A percentile compares a stretch with the other conserved stretches of the same genome.
These are phyloP conservation scores for Trametes versicolor DNA, from an alignment of 1,284 basidiomycete genomes.

Conservation along the genomic window DNA sequence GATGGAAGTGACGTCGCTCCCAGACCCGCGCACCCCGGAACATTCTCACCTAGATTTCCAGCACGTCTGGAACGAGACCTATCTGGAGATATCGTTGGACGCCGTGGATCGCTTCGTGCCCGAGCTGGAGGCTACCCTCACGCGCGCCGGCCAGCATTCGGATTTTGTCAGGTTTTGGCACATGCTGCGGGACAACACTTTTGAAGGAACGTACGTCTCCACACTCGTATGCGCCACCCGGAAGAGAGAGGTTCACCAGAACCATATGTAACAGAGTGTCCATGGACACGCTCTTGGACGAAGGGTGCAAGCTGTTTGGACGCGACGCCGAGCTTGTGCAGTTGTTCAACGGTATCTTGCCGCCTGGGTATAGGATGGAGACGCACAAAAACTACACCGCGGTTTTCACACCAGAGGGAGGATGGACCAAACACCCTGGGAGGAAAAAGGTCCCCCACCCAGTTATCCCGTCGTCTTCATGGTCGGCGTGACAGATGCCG, in stretches of 20 bases:
- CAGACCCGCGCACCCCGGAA: slow-evolving; percentile 25
- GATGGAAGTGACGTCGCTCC: slow-evolving; percentile 19
- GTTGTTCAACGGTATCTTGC: slow-evolving; percentile 21
- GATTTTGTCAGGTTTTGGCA: slow-evolving; percentile 8
- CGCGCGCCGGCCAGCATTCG: not conserved
- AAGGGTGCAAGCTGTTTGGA: slow-evolving; percentile 23
- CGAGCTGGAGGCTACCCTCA: slow-evolving; percentile 6
- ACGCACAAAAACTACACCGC: slow-evolving; percentile 21
- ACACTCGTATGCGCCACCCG: too few relatives aligned
- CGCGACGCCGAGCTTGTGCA: slow-evolving; percentile 19
- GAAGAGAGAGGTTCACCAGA: too few relatives aligned
- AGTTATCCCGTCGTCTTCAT: slow-evolving; percentile 8
- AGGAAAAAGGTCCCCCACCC: slow-evolving; percentile 8
- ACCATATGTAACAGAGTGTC: not conserved
- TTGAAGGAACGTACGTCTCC: slow-evolving; percentile 4
- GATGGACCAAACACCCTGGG: slow-evolving; percentile 21
- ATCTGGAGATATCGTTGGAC: slow-evolving; percentile 9
- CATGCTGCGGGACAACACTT: slow-evolving; percentile 12
- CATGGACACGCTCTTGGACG: slow-evolving; percentile 11
- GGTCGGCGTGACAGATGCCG: not conserved
- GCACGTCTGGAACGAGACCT: slow-evolving; percentile 20
- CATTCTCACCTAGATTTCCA: slow-evolving; percentile 6
- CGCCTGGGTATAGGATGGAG: slow-evolving; percentile 28
- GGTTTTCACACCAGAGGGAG: slow-evolving; percentile 17
- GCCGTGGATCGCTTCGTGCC: slow-evolving; percentile 10